Conservation (phyloP, 768 basidiomycete species). For the Hypholoma fasciculare region DNA sequence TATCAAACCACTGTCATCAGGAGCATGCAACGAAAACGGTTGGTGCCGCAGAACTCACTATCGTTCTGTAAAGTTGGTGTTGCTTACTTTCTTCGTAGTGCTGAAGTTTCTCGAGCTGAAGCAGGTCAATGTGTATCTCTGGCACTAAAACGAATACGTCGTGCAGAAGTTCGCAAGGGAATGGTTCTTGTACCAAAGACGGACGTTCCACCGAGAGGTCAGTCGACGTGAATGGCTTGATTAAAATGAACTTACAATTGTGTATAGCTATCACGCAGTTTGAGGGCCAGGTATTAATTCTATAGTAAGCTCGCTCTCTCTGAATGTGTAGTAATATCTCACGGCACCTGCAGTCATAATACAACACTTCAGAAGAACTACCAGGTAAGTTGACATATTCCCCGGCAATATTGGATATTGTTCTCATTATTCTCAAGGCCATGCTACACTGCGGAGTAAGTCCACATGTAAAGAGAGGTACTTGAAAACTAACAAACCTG, state of each 20-base stretch:
- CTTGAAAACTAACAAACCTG: slow-evolving; percentile 6
- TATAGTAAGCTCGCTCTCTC: slow-evolving; percentile 65
- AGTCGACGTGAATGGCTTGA: slow-evolving; percentile 8
- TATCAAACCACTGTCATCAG: slow-evolving; percentile 80
- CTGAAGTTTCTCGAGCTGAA: slow-evolving; percentile 80
- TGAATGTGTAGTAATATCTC: slow-evolving; percentile 1
- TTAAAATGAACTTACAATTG: neutral
- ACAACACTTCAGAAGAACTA: slow-evolving; percentile 93
- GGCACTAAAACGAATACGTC: slow-evolving; percentile 86
- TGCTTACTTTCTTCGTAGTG: slow-evolving; percentile 41
- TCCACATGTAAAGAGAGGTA: slow-evolving; percentile 7
- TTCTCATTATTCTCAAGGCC: slow-evolving; percentile 42
- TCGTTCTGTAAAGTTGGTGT: neutral
- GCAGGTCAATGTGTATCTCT: slow-evolving; percentile 96
- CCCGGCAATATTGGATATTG: too few species aligned
- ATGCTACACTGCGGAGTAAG: slow-evolving; percentile 92
- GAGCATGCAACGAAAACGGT: slow-evolving; percentile 94
- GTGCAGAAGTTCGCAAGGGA: slow-evolving; percentile 85
- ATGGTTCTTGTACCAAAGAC: slow-evolving; percentile 89
- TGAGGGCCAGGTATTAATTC: slow-evolving; percentile 90
- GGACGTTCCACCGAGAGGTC: slow-evolving; percentile 77
- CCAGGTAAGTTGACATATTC: slow-evolving; percentile 53
- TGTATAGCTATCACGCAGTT: slow-evolving; percentile 74
- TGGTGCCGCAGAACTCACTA: slow-evolving; percentile 13
- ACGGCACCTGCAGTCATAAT: slow-evolving; percentile 61